Evolutionary conservation across 2,329 filamentous ascomycete genomes (phyloP).

Genomic region (Ceratocystis smalleyi): DNA sequence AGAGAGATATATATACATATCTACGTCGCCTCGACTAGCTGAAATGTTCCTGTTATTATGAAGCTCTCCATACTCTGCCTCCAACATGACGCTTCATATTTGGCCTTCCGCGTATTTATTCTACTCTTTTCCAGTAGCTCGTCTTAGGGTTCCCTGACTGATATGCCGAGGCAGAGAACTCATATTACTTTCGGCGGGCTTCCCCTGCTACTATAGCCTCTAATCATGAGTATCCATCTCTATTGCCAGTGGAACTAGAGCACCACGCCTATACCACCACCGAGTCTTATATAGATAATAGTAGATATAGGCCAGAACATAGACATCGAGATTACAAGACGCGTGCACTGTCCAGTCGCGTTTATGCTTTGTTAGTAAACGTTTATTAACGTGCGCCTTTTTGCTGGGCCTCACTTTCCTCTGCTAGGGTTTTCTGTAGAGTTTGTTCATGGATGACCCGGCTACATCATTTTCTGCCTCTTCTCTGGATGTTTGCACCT

Average conservation of each 20-base stretch:
- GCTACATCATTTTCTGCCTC: background rate
- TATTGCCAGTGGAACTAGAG: background rate
- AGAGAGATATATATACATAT: too few relatives aligned
- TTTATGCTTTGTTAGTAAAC: background rate
- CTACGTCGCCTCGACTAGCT: too few relatives aligned
- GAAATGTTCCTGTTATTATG: background rate
- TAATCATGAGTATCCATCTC: background rate
- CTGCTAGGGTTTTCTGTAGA: background rate
- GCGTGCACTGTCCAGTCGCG: background rate
- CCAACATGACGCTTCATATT: too few relatives aligned
- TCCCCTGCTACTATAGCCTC: too few relatives aligned
- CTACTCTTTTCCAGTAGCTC: too few relatives aligned
- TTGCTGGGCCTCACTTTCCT: conserved; percentile 1
- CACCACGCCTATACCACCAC: background rate
- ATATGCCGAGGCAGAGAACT: too few relatives aligned
- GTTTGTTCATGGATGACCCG: background rate
- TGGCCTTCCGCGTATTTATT: too few relatives aligned
- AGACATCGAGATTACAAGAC: background rate
- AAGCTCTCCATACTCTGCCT: background rate
- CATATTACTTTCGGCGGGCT: too few relatives aligned
- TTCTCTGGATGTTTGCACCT: background rate
- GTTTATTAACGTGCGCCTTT: background rate
- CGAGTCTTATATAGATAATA: background rate
- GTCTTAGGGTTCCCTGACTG: too few relatives aligned
- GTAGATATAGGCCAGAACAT: background rate